phyloP scores from a whole-genome alignment of 768 basidiomycete species.

The Mrakia gelida region DNA sequence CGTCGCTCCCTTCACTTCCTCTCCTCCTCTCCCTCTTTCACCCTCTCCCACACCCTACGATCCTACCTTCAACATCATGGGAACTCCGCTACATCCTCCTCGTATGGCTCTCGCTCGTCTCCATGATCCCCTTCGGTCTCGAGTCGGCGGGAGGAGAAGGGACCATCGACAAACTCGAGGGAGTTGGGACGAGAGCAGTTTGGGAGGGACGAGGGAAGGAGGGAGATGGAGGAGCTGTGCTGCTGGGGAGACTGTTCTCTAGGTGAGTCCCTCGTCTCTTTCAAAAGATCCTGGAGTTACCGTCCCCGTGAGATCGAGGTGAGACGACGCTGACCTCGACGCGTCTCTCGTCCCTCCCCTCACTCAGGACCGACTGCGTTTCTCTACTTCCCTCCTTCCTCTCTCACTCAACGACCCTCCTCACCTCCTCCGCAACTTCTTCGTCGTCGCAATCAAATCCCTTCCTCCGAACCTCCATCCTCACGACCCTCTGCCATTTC shows the following conservation, averaged over 20 bases:
- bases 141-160: slow-evolving; percentile 22
- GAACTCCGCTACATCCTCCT: slow-evolving; percentile 74
- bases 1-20: slow-evolving; percentile 75
- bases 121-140: slow-evolving; percentile 89
- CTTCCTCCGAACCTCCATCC: slow-evolving; percentile 17
- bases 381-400: slow-evolving; percentile 21
- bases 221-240: slow-evolving; percentile 70
- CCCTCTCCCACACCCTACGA: slow-evolving; percentile 43
- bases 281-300: too few species aligned
- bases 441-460: not conserved
- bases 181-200: slow-evolving; percentile 2
- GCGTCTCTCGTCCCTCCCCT: not conserved
- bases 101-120: slow-evolving; percentile 89
- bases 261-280: slow-evolving; percentile 52
- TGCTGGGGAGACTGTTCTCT: slow-evolving; percentile 76
- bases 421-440: not conserved
- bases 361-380: slow-evolving; percentile 24
- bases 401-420: not conserved
- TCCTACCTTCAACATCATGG: slow-evolving; percentile 56
- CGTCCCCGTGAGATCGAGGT: slow-evolving; percentile 16
- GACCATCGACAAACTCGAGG: slow-evolving; percentile 13
- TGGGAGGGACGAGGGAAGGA: slow-evolving; percentile 59
- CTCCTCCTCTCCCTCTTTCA: slow-evolving; percentile 65
- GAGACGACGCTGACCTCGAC: not conserved
- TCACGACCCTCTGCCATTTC: slow-evolving; percentile 5